Conservation (phyloP, 1,284 basidiomycete species). For the Fomitiporia mediterranea region DNA sequence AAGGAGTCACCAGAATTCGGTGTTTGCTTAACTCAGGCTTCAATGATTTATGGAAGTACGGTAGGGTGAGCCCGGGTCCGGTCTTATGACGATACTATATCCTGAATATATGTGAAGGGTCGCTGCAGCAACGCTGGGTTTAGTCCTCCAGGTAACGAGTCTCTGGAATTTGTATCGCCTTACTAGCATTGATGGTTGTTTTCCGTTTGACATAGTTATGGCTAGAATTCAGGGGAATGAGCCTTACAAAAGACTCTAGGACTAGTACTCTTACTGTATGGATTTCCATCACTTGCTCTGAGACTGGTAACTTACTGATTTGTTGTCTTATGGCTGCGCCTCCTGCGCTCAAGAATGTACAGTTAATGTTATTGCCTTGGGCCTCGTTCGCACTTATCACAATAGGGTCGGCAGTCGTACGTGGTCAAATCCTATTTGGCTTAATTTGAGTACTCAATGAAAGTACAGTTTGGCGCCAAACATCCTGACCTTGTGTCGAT, state of each 20-base stretch:
- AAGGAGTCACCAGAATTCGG: constrained; percentile 7
- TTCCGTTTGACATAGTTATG: constrained; percentile 7
- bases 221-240: constrained; percentile 10
- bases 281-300: not conserved
- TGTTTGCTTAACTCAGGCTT: constrained; percentile 16
- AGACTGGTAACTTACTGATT: not conserved
- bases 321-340: not conserved
- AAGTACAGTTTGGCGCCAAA: constrained; percentile 2
- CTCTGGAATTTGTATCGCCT: not conserved
- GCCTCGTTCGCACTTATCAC: constrained; percentile 2
- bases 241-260: not conserved
- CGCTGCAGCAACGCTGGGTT: constrained; percentile 3
- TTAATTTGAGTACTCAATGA: not conserved
- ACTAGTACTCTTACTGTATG: constrained; percentile 1
- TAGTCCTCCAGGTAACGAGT: constrained; percentile 14
- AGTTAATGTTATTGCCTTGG: constrained; percentile 17
- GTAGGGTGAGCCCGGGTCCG: constrained; percentile 4
- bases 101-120: constrained; percentile 1
- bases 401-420: constrained; percentile 2
- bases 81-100: not conserved
- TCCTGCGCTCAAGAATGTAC: constrained; percentile 13
- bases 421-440: not conserved
- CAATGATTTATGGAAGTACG: constrained; percentile 17
- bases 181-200: not conserved
- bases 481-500: constrained; percentile 15